Base-by-base conservation (phyloP, 129 eudicot species). In the Cynara cardunculus region DNA sequence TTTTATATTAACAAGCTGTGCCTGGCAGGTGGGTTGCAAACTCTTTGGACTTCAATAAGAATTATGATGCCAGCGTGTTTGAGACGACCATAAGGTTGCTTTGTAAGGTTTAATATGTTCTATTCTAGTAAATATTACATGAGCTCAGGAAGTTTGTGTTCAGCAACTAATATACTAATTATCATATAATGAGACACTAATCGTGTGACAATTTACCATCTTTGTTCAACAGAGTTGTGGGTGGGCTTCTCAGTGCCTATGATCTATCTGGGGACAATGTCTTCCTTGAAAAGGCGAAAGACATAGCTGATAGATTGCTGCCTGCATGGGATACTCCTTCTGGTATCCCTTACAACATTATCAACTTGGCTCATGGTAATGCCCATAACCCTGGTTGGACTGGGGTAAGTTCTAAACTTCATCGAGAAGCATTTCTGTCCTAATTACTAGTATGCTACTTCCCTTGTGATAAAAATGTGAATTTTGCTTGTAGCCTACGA, bases 31-130 rank as follows among this genome's bases (percentile, higher is more conserved):
- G 99, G 99, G 93, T 96, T 77, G 96, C 93, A 71, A 84, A 80
- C 78, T 89, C 99, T 53, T 84, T 96, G 97, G 95, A 96, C 83
- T 96, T 96, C 78, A 91, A 93, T 86, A 96, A 96, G 88, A 90
- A 91, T 71, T 93, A 96, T 84, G 99, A 96, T 72, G 99, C 99
- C 37, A 96, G 99, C 80, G 99, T 96, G 70, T 96, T 96, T 78
- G 99, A 96, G 89, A 96, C 99, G 86, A 96, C 98, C 89, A 96
- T 96, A 96, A 96, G 99, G 99, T 96, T 91, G 89, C 97, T 88
- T 87, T 87, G 84, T 86, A 84, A 90, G 94, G 94, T 92, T 92
- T 92, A 90, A 73, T 80, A 56, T 88, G 24, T 66, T 69, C 74
- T 46, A 65, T 21, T 86, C 82, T 31, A 70, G 26, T 34, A 32